A percentile compares a stretch with the other conserved stretches of the same genome.
Evolutionary conservation across 768 basidiomycete species (phyloP).

Genomic region (Lactarius indigo): DNA sequence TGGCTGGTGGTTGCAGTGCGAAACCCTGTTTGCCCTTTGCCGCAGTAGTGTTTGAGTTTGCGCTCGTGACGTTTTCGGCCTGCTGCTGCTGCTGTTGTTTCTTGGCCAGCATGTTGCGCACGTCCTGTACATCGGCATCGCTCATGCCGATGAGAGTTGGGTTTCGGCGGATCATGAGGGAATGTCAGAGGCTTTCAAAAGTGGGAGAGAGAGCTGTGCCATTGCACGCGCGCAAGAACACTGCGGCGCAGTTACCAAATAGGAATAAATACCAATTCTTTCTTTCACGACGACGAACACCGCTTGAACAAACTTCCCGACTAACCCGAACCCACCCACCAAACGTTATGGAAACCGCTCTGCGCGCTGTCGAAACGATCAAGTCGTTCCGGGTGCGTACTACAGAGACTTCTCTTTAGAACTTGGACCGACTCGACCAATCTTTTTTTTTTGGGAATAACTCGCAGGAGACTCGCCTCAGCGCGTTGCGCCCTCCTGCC

Average conservation of each 20-base stretch:
- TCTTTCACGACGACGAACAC: neutral
- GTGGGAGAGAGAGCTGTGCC: neutral
- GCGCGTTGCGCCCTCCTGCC: conserved; percentile 62
- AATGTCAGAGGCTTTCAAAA: neutral
- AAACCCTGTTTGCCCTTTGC: conserved; percentile 16
- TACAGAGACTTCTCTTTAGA: conserved; percentile 15
- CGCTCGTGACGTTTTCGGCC: conserved; percentile 20
- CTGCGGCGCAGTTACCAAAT: conserved; percentile 23
- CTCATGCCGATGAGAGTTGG: conserved; percentile 76
- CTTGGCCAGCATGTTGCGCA: conserved; percentile 54
- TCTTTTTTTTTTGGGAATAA: neutral
- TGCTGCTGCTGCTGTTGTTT: conserved; percentile 29
- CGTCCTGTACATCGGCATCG: conserved; percentile 75
- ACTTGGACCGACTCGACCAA: neutral
- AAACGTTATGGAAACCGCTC: conserved; percentile 54
- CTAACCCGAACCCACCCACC: conserved; percentile 3
- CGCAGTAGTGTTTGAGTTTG: conserved; percentile 7
- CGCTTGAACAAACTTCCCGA: neutral
- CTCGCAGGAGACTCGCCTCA: conserved; percentile 71
- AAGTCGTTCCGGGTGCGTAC: conserved; percentile 64
- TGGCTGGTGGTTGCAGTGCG: conserved; percentile 1
- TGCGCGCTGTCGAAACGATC: conserved; percentile 65
- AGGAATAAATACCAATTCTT: conserved; percentile 10
- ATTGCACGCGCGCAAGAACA: neutral
- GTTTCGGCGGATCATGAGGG: conserved; percentile 69